These are phyloP conservation scores for Priceomyces medius DNA, from an alignment of 805 yeast genomes.

Conservation along the genomic window DNA sequence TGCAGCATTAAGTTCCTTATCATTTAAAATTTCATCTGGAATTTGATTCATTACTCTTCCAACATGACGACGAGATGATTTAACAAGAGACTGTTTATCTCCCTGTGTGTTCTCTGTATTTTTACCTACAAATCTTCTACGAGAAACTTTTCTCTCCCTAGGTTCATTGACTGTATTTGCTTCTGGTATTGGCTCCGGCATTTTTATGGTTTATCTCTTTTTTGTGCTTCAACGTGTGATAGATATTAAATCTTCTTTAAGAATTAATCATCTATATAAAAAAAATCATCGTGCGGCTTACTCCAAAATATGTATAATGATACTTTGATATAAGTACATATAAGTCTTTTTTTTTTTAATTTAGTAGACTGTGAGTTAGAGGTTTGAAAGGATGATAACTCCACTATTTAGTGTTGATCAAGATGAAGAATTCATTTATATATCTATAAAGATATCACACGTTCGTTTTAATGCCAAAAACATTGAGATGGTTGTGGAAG, in stretches of 20 bases:
- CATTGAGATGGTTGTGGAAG: constrained; percentile 76
- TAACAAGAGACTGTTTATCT: constrained; percentile 22
- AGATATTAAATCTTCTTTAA: background rate
- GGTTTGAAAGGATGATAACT: constrained; percentile 65
- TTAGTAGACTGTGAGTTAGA: background rate
- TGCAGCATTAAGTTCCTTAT: constrained; percentile 81
- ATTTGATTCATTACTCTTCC: constrained; percentile 78
- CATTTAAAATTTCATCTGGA: constrained; percentile 80
- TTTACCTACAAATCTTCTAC: constrained; percentile 63
- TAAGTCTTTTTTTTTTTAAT: background rate
- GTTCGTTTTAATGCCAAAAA: constrained; percentile 69
- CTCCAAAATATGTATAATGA: background rate
- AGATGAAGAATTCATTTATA: constrained; percentile 65
- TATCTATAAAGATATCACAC: constrained; percentile 68
- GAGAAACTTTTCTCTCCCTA: constrained; percentile 29
- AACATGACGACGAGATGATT: constrained; percentile 33
- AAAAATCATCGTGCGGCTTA: constrained; percentile 11
- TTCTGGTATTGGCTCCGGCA: constrained; percentile 2
- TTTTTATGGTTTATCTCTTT: background rate
- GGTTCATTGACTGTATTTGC: background rate
- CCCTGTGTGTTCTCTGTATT: constrained; percentile 21
- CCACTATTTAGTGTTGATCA: constrained; percentile 79
- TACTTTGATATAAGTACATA: background rate
- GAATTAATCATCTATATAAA: background rate
- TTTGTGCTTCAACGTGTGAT: background rate